Evolutionary conservation across 73 alveolate genomes (phyloP), one percentile per base, ranked within the genome.

Genomic region (Breviolum minutum): DNA sequence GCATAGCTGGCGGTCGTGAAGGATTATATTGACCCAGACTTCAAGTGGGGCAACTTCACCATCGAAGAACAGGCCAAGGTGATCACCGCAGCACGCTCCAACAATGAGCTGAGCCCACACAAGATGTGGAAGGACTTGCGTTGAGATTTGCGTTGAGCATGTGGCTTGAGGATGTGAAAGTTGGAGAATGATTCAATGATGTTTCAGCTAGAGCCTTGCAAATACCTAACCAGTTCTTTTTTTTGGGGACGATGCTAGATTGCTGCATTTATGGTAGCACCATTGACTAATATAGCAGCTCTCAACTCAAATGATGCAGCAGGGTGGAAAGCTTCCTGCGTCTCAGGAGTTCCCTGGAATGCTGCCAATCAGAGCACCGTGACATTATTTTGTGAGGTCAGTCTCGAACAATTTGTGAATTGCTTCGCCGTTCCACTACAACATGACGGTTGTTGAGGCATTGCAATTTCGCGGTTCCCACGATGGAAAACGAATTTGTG

Each of bases 71-170:
- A 92, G 90, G 98, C 98, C 60, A 92, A 92, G 90, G 98, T 92
- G 68, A 92, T 92, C 90, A 92, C 98, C 5, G 98, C 98, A 9
- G 98, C 91, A 22, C 82, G 98, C 29, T 92, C 98, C 82, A 92
- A 92, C 98, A 92, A 92, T 48, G 98, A 92, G 98, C 68, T 92
- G 27, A 92, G 98, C 98, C 98, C 98, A 30, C 98, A 92, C 98
- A 92, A 92, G 82, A 92, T 92, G 98, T 92, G 98, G 98, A 92
- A 92, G 91, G 98, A 73, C 89, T 14, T 13, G n/a, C 26, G 8
- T 13, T 13, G 14, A 6, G 11, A 17, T 17, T 11, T 66, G 19
- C 17, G 16, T 11, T 32, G 87, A 14, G 64, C 29, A 27, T 13
- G 8, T 19, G 64, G 17, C 32, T 29, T 12, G 8, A 11, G 32